Conservation (phyloP, 2,329 filamentous ascomycete genomes). For the Aspergillus candidus region DNA sequence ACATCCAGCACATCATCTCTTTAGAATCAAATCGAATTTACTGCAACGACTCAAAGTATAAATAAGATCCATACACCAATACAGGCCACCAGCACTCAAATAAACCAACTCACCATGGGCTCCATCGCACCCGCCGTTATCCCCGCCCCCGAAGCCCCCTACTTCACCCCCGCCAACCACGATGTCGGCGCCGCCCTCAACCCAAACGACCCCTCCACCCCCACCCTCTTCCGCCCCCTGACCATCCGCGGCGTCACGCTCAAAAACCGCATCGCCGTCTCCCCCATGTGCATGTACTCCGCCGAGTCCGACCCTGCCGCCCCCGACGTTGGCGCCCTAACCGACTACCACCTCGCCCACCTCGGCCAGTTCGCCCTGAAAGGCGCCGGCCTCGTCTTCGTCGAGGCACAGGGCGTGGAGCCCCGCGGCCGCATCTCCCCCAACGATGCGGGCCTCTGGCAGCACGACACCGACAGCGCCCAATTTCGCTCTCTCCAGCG, state of each 20-base stretch:
- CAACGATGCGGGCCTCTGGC: slow-evolving; percentile 59
- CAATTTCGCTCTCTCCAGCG: slow-evolving; percentile 64
- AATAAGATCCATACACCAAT: neutral
- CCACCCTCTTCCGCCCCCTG: slow-evolving; percentile 54
- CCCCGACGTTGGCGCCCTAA: slow-evolving; percentile 55
- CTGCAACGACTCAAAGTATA: no score
- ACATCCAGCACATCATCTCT: no score
- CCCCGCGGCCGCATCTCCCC: slow-evolving; percentile 76
- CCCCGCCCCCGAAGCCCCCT: slow-evolving; percentile 19
- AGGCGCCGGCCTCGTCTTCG: slow-evolving; percentile 64
- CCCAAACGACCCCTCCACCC: slow-evolving; percentile 32
- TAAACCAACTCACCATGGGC: slow-evolving; percentile 5
- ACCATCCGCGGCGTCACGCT: slow-evolving; percentile 52
- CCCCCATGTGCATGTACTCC: slow-evolving; percentile 62
- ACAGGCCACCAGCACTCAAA: neutral
- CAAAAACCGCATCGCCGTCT: slow-evolving; percentile 59
- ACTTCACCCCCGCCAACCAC: slow-evolving; percentile 31
- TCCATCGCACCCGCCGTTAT: slow-evolving; percentile 6
- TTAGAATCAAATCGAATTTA: no score
- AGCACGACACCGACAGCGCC: slow-evolving; percentile 49
- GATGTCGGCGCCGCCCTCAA: slow-evolving; percentile 32
- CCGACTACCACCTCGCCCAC: slow-evolving; percentile 75
- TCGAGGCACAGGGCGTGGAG: slow-evolving; percentile 72
- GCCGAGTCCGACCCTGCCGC: slow-evolving; percentile 43
- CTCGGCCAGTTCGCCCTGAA: slow-evolving; percentile 69